A percentile compares a stretch with the other conserved stretches of the same genome.
phyloP scores from a whole-genome alignment of 2,329 filamentous ascomycete genomes.

The Fusarium gaditjirri region DNA sequence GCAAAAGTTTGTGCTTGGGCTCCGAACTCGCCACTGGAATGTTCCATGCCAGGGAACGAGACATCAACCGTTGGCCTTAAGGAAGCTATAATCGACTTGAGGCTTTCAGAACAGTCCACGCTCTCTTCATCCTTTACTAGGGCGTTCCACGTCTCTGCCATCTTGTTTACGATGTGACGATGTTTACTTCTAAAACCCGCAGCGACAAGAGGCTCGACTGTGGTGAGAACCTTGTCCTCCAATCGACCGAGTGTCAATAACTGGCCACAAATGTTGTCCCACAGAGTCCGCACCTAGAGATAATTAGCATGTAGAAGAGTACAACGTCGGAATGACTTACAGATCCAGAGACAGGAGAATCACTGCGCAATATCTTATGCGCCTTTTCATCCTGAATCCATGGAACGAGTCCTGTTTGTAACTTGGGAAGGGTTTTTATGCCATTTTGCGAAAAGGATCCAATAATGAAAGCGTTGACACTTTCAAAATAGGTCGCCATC shows the following conservation, averaged over 20 bases:
- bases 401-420: conserved; percentile 69
- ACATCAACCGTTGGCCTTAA: conserved; percentile 65
- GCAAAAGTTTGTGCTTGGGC: conserved; percentile 56
- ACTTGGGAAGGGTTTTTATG: conserved; percentile 64
- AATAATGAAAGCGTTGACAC: conserved; percentile 63
- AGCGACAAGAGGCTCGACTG: conserved; percentile 65
- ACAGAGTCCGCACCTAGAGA: conserved; percentile 59
- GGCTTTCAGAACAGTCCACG: conserved; percentile 71
- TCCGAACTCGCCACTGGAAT: conserved; percentile 51
- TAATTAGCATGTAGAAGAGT: conserved; percentile 41
- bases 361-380: conserved; percentile 55
- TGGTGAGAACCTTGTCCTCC: conserved; percentile 58
- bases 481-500: conserved; percentile 61
- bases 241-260: conserved; percentile 51
- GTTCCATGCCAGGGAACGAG: conserved; percentile 56
- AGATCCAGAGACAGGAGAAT: conserved; percentile 53
- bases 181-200: conserved; percentile 69
- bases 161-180: conserved; percentile 61
- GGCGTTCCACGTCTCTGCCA: conserved; percentile 72
- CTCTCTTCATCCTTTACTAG: conserved; percentile 70
- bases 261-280: conserved; percentile 59
- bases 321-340: conserved; percentile 52
- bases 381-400: conserved; percentile 72
- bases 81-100: conserved; percentile 71
- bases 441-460: conserved; percentile 62